Conservation (phyloP, 345 rosid species). For the Streptanthus diversifolius region DNA sequence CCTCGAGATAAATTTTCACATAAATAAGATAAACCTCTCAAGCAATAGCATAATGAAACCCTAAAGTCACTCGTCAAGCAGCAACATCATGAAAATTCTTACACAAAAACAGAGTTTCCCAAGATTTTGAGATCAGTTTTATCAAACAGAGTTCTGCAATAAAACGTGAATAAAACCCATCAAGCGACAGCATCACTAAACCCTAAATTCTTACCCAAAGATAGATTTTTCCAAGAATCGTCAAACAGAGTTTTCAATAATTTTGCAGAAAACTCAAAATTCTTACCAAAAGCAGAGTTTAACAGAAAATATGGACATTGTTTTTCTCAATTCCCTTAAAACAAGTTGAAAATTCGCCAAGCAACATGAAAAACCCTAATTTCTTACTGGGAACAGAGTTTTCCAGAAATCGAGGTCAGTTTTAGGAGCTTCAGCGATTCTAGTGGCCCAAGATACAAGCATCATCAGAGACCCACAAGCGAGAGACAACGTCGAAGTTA, state of each 20-base stretch:
- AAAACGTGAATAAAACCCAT: not conserved
- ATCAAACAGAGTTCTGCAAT: not conserved
- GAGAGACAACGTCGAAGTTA: constrained; percentile 85
- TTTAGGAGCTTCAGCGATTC: constrained; percentile 76
- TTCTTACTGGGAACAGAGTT: constrained; percentile 77
- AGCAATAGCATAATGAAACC: not conserved
- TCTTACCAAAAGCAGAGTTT: not conserved
- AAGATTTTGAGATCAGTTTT: not conserved
- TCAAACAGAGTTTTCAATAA: too few species aligned
- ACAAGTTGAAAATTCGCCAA: not conserved
- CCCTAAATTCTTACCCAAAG: not conserved
- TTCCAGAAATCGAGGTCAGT: constrained; percentile 84
- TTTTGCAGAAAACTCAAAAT: too few species aligned
- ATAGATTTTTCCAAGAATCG: not conserved
- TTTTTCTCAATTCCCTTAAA: not conserved
- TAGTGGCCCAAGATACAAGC: constrained; percentile 83
- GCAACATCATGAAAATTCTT: not conserved
- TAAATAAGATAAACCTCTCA: not conserved
- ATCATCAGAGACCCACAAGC: constrained; percentile 89
- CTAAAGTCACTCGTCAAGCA: not conserved
- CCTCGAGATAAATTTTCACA: not conserved
- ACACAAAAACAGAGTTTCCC: not conserved
- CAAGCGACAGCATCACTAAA: not conserved
- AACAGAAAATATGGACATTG: not conserved
- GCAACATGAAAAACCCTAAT: not conserved